Base-by-base conservation (phyloP, 2,329 filamentous ascomycete genomes). In the Huntiella omanensis region DNA sequence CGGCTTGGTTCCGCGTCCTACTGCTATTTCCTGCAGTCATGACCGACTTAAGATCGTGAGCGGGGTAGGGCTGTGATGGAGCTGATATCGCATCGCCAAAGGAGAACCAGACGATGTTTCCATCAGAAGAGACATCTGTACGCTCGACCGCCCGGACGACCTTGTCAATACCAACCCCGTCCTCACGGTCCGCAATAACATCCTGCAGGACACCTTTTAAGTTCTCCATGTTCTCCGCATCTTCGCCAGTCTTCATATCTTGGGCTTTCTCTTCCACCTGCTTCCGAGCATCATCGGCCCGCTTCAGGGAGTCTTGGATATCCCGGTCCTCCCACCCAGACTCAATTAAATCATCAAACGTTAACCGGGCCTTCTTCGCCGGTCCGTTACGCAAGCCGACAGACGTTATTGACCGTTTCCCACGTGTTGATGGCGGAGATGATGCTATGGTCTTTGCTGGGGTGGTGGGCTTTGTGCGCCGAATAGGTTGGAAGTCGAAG, bases 61-160 rank as follows among this genome's bases (percentile, higher is more conserved):
- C 6, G 22, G 22, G 22, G 22, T 28, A 28, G 46, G 79, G 69
- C 50, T 83, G 73, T 0, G 80, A 74, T 10, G 85, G 22, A 4
- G 22, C 22, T 10, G 22, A 28, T 7, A 28, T 28, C 2, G 6
- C 22, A 38, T 41, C 40, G 32, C 28, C 35, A 15, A 48, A 48
- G 19, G 39, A 43, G 15, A 38, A 35, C 46, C 46, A 48, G 11
- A 48, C 46, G 5, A 17, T 12, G 39, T 48, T 34, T 15, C 17
- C 13, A 16, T 45, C 35, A 2, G 33, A 16, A 3, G 35, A 34
- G 4, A 33, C 42, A 33, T 44, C 42, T 8, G 46, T 43, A 17
- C 42, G 38, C 19, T 33, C 32, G 7, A 48, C 41, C 8, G 46
- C 46, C 22, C 41, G 43, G 7, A 48, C 49, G 12, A 52, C 46